A percentile compares a stretch with the other conserved stretches of the same genome.
These are phyloP conservation scores for Flammula alnicola DNA, from an alignment of 1,284 basidiomycete species.

Conservation along the genomic window DNA sequence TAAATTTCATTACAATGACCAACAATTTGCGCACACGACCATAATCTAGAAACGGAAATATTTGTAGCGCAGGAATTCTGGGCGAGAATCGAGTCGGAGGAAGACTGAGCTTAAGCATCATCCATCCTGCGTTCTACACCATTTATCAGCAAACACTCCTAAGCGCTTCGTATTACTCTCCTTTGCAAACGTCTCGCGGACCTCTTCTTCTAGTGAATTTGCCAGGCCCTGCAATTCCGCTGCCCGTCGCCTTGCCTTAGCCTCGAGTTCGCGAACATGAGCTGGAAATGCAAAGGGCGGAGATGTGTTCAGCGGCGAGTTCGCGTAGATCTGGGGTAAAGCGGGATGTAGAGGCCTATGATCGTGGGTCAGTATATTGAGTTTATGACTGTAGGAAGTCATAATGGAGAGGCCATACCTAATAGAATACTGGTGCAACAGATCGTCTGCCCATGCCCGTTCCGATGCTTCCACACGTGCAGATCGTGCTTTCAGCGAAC, in stretches of 20 bases:
- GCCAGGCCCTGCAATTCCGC: slow-evolving; percentile 19
- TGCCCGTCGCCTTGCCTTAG: slow-evolving; percentile 7
- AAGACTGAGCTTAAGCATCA: too few species aligned
- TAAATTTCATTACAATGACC: too few species aligned
- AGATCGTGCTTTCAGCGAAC: slow-evolving; percentile 11
- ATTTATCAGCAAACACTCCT: slow-evolving; percentile 20
- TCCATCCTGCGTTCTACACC: background rate
- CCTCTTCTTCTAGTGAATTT: slow-evolving; percentile 18
- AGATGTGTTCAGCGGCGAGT: slow-evolving; percentile 20
- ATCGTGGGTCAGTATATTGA: background rate
- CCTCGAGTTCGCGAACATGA: slow-evolving; percentile 17
- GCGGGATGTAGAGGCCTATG: slow-evolving; percentile 19
- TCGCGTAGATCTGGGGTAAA: slow-evolving; percentile 18
- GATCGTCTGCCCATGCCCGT: slow-evolving; percentile 15
- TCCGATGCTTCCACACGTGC: slow-evolving; percentile 16
- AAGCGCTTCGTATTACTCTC: slow-evolving; percentile 17
- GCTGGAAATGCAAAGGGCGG: slow-evolving; percentile 23
- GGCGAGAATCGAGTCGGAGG: too few species aligned
- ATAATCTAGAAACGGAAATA: too few species aligned
- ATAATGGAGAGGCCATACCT: slow-evolving; percentile 10
- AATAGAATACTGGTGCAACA: slow-evolving; percentile 11
- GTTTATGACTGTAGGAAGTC: background rate
- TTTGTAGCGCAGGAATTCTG: too few species aligned
- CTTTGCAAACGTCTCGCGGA: slow-evolving; percentile 12
- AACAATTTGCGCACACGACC: too few species aligned